Conservation (phyloP, 805 yeast genomes). For the Starmera dryadoides region DNA sequence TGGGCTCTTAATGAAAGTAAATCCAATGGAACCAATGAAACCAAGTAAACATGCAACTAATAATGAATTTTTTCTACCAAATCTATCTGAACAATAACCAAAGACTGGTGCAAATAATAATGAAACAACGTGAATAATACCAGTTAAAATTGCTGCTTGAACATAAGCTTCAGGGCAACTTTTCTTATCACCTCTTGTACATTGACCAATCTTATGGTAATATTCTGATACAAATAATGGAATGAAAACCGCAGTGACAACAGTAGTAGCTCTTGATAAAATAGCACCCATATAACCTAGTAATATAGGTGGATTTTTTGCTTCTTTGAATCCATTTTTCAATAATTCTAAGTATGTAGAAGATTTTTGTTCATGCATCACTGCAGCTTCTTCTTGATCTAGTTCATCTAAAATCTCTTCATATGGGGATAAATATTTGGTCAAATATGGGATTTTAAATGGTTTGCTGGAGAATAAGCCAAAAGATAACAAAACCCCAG, state of each 20-base stretch:
- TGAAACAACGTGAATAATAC: conserved; percentile 53
- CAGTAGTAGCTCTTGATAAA: conserved; percentile 57
- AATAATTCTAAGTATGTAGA: conserved; percentile 33
- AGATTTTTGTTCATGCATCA: conserved; percentile 2
- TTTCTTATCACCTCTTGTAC: conserved; percentile 30
- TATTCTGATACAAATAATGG: conserved; percentile 57
- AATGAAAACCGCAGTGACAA: conserved; percentile 49
- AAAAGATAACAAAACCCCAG: conserved; percentile 30
- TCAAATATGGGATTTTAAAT: conserved; percentile 18
- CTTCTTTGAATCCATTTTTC: conserved; percentile 39
- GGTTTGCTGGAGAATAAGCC: conserved; percentile 39
- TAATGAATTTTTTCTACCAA: conserved; percentile 29
- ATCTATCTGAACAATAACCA: conserved; percentile 49
- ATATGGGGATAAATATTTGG: conserved; percentile 18
- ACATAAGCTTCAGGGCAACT: conserved; percentile 58
- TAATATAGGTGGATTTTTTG: conserved; percentile 39
- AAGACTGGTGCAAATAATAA: conserved; percentile 56
- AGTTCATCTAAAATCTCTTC: conserved; percentile 26
- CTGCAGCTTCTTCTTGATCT: conserved; percentile 20
- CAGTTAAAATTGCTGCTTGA: conserved; percentile 60
- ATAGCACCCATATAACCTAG: conserved; percentile 56
- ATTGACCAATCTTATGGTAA: conserved; percentile 43
- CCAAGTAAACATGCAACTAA: conserved; percentile 36
- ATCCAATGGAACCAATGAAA: conserved; percentile 32
- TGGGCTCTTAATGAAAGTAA: conserved; percentile 27